These are phyloP conservation scores for Neopestalotiopsis sp. DNA, from an alignment of 2,329 filamentous ascomycete genomes.

Conservation along the genomic window DNA sequence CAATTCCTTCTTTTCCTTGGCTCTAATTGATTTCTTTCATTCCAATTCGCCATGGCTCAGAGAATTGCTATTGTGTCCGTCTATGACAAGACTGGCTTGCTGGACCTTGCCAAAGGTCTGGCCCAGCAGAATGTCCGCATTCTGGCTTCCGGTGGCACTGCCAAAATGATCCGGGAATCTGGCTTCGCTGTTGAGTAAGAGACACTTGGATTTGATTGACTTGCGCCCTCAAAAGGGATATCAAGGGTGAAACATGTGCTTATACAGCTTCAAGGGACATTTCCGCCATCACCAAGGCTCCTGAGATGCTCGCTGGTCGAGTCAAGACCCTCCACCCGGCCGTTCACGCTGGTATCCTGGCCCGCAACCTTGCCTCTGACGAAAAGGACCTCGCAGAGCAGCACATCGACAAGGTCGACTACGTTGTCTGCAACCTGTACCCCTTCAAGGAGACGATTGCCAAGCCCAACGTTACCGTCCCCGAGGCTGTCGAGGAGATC, in stretches of 20 bases:
- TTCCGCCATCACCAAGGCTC: conserved; percentile 93
- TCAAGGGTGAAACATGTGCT: conserved; percentile 8
- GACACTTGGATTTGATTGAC: neutral
- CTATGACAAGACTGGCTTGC: conserved; percentile 96
- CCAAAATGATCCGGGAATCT: conserved; percentile 95
- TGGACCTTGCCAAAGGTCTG: conserved; percentile 91
- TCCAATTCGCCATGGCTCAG: conserved; percentile 45
- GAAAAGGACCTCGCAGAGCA: conserved; percentile 96
- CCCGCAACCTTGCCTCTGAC: conserved; percentile 91
- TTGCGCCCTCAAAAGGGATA: neutral
- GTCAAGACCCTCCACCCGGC: conserved; percentile 97
- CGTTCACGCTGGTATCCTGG: conserved; percentile 88
- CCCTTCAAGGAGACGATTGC: conserved; percentile 98
- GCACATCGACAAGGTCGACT: conserved; percentile 95
- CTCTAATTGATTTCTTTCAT: neutral
- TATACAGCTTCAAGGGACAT: conserved; percentile 70
- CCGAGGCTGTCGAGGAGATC: conserved; percentile 97
- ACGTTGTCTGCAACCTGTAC: conserved; percentile 97
- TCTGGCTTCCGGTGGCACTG: conserved; percentile 91
- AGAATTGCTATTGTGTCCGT: conserved; percentile 91
- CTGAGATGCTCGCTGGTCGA: conserved; percentile 82
- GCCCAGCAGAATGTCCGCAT: conserved; percentile 89
- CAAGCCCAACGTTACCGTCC: conserved; percentile 95
- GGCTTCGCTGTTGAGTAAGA: conserved; percentile 89
- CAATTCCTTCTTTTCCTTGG: conserved; percentile 1